Percentiles rank a stretch among this genome's conserved stretches.
phyloP scores from a whole-genome alignment of 306 rosid species.

The Benincasa hispida region DNA sequence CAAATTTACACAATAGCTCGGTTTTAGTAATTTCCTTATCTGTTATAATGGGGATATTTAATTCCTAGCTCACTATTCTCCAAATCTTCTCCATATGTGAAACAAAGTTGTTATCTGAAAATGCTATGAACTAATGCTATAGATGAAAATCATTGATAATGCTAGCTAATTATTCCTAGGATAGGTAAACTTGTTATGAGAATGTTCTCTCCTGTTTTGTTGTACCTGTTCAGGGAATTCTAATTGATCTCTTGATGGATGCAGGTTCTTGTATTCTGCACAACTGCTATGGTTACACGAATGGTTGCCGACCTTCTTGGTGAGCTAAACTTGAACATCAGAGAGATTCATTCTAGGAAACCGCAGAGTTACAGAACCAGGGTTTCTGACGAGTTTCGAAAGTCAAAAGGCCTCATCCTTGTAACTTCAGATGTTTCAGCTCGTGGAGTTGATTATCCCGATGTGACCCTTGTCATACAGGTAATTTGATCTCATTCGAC shows the following conservation, averaged over 20 bases:
- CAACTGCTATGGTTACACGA: constrained; percentile 92
- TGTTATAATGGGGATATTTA: background rate
- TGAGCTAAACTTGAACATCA: constrained; percentile 75
- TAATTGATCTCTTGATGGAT: constrained; percentile 23
- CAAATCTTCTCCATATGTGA: background rate
- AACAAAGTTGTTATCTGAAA: background rate
- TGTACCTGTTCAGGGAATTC: background rate
- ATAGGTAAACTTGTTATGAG: background rate
- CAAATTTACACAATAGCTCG: background rate
- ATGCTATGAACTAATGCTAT: too few relatives aligned
- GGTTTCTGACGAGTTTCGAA: constrained; percentile 88
- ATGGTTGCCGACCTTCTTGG: constrained; percentile 78
- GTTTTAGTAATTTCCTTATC: background rate
- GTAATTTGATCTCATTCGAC: constrained; percentile 15
- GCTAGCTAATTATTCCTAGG: too few relatives aligned
- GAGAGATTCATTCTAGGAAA: constrained; percentile 97
- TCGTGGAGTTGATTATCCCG: constrained; percentile 97
- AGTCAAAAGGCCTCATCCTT: constrained; percentile 80
- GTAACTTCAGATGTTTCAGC: constrained; percentile 98
- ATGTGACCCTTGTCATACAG: constrained; percentile 86
- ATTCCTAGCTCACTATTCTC: background rate
- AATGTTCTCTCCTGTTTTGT: background rate
- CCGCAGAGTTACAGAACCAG: constrained; percentile 81
- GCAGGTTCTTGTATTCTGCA: constrained; percentile 94
- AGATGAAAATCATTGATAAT: too few relatives aligned